Evolutionary conservation across 2,329 filamentous ascomycete species (phyloP).

Genomic region (Exophiala lecanii-corni): DNA sequence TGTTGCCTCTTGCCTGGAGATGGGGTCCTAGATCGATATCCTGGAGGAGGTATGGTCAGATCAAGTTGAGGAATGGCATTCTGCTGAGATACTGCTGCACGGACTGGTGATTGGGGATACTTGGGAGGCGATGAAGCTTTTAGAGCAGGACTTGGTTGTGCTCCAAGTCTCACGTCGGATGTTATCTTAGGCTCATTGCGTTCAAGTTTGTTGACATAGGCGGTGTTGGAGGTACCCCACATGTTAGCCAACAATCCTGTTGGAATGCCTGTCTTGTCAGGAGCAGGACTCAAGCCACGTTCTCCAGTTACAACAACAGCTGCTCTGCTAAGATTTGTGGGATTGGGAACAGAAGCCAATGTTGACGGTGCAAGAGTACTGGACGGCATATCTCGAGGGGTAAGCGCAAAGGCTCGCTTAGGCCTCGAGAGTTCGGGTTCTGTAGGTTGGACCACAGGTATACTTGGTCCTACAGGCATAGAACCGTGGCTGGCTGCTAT

Average conservation of each 20-base stretch:
- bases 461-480: conserved; percentile 58
- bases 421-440: conserved; percentile 35
- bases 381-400: conserved; percentile 43
- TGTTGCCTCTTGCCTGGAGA: conserved; percentile 38
- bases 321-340: conserved; percentile 79
- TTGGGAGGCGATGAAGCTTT: conserved; percentile 19
- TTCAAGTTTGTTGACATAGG: conserved; percentile 59
- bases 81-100: conserved; percentile 13
- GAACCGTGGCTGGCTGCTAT: conserved; percentile 80
- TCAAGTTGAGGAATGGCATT: conserved; percentile 17
- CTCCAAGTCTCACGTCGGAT: conserved; percentile 27
- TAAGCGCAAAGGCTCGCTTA: conserved; percentile 29
- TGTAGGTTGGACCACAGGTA: conserved; percentile 32
- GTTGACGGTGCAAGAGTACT: conserved; percentile 76
- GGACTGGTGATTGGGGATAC: conserved; percentile 9
- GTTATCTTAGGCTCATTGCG: conserved; percentile 39
- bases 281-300: conserved; percentile 60
- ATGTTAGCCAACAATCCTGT: conserved; percentile 86
- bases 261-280: conserved; percentile 65
- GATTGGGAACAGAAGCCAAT: conserved; percentile 73
- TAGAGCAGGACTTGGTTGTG: conserved; percentile 18
- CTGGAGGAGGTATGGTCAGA: conserved; percentile 22
- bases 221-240: conserved; percentile 87
- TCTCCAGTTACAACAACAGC: conserved; percentile 79
- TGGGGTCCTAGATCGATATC: conserved; percentile 23